These are phyloP conservation scores for Alopecurus myosuroides DNA, from an alignment of 176 grass and related monocot genomes.

Conservation along the genomic window DNA sequence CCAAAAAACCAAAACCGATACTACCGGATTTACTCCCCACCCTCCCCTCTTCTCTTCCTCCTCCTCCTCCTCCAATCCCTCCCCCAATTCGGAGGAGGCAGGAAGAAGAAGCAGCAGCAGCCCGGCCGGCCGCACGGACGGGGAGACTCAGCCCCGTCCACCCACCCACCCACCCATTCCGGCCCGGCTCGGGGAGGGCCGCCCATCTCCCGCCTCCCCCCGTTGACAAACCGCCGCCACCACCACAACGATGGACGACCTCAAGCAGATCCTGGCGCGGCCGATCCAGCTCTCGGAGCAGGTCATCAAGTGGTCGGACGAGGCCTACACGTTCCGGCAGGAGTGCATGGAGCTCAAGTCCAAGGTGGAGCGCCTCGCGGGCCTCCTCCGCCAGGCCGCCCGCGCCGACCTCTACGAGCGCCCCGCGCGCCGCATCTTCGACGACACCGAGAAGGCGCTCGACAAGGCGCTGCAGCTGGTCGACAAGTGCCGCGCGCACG, in stretches of 20 bases:
- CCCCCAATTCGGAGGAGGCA: slow-evolving; percentile 35
- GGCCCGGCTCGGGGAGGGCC: neutral
- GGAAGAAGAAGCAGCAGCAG: slow-evolving; percentile 12
- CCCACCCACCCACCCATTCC: neutral
- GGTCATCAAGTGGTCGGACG: slow-evolving; percentile 61
- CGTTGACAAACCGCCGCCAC: too few species aligned
- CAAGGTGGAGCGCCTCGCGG: slow-evolving; percentile 63
- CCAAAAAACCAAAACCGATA: slow-evolving; percentile 5
- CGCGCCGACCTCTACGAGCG: slow-evolving; percentile 80
- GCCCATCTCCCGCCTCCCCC: slow-evolving; percentile 28
- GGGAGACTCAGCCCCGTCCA: neutral
- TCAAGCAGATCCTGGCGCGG: slow-evolving; percentile 79
- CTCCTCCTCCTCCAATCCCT: neutral
- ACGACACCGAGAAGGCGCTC: slow-evolving; percentile 89
- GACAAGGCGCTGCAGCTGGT: slow-evolving; percentile 78
- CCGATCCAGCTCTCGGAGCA: slow-evolving; percentile 88
- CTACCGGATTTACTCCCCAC: slow-evolving; percentile 36
- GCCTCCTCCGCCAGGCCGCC: slow-evolving; percentile 63
- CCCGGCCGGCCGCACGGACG: neutral
- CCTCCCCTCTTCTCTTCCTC: neutral
- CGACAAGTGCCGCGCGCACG: slow-evolving; percentile 75
- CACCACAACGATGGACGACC: slow-evolving; percentile 85
- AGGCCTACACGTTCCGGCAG: slow-evolving; percentile 58
- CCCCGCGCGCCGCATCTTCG: slow-evolving; percentile 71
- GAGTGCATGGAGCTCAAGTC: slow-evolving; percentile 73